Evolutionary conservation across 768 basidiomycete genomes (phyloP).

Genomic region (Suillus hirtellus): DNA sequence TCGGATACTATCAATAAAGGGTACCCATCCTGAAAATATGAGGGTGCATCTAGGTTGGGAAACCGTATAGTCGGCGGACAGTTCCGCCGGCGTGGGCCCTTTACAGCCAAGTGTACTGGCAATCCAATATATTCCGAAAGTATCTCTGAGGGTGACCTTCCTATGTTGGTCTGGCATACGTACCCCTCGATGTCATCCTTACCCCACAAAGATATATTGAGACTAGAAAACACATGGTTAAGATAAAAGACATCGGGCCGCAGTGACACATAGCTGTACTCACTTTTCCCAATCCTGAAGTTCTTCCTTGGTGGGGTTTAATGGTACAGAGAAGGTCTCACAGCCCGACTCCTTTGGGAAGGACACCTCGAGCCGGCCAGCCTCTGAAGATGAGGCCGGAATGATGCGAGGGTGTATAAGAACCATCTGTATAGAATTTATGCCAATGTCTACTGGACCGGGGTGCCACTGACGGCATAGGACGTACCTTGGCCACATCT

Average conservation of each 20-base stretch:
- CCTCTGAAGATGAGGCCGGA: constrained; percentile 41
- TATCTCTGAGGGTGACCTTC: constrained; percentile 50
- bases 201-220: constrained; percentile 55
- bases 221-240: constrained; percentile 33
- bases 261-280: constrained; percentile 23
- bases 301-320: constrained; percentile 51
- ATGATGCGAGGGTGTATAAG: constrained; percentile 61
- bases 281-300: constrained; percentile 60
- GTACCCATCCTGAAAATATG: constrained; percentile 70
- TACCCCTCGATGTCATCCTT: constrained; percentile 60
- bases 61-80: constrained; percentile 53
- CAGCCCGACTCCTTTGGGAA: constrained; percentile 64
- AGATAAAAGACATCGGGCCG: background rate
- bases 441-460: background rate
- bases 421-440: constrained; percentile 51
- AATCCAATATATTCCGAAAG: constrained; percentile 63
- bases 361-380: constrained; percentile 51
- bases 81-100: constrained; percentile 57
- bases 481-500: constrained; percentile 54
- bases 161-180: constrained; percentile 50
- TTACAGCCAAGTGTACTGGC: constrained; percentile 64
- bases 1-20: constrained; percentile 68
- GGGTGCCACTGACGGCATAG: background rate
- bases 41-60: constrained; percentile 56
- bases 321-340: constrained; percentile 57